These are phyloP conservation scores for Hypoxylon rubiginosum DNA, from an alignment of 2,329 filamentous ascomycete genomes.

Conservation along the genomic window DNA sequence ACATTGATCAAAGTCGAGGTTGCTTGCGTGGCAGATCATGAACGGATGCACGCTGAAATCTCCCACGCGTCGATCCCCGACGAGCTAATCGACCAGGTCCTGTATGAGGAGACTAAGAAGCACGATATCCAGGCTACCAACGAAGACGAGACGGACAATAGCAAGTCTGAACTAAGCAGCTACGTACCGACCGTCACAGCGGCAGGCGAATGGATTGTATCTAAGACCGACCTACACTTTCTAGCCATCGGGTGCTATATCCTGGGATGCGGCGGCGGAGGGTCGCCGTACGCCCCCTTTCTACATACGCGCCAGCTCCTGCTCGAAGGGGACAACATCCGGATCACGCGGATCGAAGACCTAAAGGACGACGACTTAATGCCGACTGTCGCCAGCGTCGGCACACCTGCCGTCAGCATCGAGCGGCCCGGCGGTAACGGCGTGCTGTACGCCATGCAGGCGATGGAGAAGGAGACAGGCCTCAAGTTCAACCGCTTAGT, in stretches of 20 bases:
- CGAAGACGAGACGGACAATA: slow-evolving; percentile 43
- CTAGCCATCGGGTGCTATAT: slow-evolving; percentile 70
- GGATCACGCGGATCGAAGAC: slow-evolving; percentile 61
- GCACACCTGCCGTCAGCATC: slow-evolving; percentile 68
- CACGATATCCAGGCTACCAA: not conserved
- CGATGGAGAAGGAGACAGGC: slow-evolving; percentile 18
- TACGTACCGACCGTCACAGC: slow-evolving; percentile 10
- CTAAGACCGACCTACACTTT: slow-evolving; percentile 67
- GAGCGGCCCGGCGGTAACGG: slow-evolving; percentile 60
- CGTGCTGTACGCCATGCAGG: slow-evolving; percentile 13
- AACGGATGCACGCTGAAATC: slow-evolving; percentile 8
- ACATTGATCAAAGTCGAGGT: slow-evolving; percentile 12
- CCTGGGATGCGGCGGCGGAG: slow-evolving; percentile 70
- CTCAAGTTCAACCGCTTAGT: slow-evolving; percentile 13
- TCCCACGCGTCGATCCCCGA: slow-evolving; percentile 3
- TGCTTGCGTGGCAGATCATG: slow-evolving; percentile 9
- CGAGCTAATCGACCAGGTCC: slow-evolving; percentile 9
- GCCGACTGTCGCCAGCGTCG: slow-evolving; percentile 67
- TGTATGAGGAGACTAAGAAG: slow-evolving; percentile 16
- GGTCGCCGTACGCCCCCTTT: slow-evolving; percentile 58
- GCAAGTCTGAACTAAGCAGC: slow-evolving; percentile 57
- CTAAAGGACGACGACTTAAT: slow-evolving; percentile 63
- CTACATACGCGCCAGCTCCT: slow-evolving; percentile 16
- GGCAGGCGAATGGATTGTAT: slow-evolving; percentile 62
- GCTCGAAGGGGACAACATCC: slow-evolving; percentile 61